Evolutionary conservation across 2,329 filamentous ascomycete species (phyloP).

Genomic region (Stachybotrys elegans): DNA sequence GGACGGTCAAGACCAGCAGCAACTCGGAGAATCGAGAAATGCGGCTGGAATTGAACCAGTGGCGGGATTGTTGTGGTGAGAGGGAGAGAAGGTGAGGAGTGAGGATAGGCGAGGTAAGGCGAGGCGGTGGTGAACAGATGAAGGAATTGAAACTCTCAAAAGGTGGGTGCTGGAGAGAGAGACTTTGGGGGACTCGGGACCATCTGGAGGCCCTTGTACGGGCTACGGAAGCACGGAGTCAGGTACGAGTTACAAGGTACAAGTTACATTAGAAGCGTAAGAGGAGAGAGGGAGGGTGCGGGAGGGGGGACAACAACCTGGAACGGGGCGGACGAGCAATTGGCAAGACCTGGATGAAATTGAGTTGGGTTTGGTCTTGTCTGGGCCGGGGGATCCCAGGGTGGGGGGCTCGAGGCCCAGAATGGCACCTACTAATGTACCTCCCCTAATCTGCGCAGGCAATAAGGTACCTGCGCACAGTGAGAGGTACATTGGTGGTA

Average conservation of each 20-base stretch:
- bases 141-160: not conserved
- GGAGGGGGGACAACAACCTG: not conserved
- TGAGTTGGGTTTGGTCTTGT: slow-evolving; percentile 3
- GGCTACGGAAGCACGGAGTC: too few relatives aligned
- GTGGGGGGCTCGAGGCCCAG: not conserved
- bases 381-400: slow-evolving; percentile 1
- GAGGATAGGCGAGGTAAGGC: too few relatives aligned
- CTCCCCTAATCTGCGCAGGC: too few relatives aligned
- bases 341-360: slow-evolving; percentile 1
- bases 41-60: slow-evolving; percentile 54
- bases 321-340: not conserved
- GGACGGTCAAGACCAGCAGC: slow-evolving; percentile 57
- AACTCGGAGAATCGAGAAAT: slow-evolving; percentile 40
- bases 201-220: too few relatives aligned
- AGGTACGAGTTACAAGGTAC: too few relatives aligned
- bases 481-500: too few relatives aligned
- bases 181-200: too few relatives aligned
- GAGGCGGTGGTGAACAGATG: too few relatives aligned
- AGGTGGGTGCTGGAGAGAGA: too few relatives aligned
- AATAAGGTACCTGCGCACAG: too few relatives aligned
- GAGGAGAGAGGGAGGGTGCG: not conserved
- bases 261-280: not conserved
- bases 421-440: too few relatives aligned
- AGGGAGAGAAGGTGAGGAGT: slow-evolving; percentile 21
- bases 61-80: slow-evolving; percentile 18